Percentiles rank a stretch among this genome's conserved stretches.
phyloP scores from a whole-genome alignment of 176 grass and related monocot species.

The Canna indica region DNA sequence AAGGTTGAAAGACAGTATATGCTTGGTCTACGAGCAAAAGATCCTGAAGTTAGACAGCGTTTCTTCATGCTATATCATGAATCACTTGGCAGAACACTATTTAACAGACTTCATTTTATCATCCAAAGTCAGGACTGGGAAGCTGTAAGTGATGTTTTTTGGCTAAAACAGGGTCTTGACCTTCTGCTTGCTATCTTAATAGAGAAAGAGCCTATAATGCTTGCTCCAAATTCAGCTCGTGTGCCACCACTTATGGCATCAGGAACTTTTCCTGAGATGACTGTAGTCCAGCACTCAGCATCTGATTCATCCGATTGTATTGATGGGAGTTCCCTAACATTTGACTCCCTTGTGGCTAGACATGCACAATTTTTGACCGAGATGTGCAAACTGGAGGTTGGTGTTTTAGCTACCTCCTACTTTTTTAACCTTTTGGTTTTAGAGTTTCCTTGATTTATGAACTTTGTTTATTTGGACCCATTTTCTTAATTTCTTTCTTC shows the following conservation, averaged over 20 bases:
- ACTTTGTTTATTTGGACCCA: constrained; percentile 9
- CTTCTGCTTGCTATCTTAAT: constrained; percentile 91
- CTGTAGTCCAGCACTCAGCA: constrained; percentile 48
- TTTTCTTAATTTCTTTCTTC: constrained; percentile 18
- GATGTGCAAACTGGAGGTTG: constrained; percentile 74
- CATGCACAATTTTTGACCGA: constrained; percentile 92
- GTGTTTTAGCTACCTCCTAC: not conserved
- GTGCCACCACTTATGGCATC: constrained; percentile 63
- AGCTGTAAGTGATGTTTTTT: constrained; percentile 89
- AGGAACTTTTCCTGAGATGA: constrained; percentile 49
- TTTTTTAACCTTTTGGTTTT: not conserved
- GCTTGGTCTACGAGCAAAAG: constrained; percentile 89
- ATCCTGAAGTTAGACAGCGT: constrained; percentile 73
- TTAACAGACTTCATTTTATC: constrained; percentile 92
- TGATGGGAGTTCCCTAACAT: constrained; percentile 53
- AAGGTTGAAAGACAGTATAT: constrained; percentile 92
- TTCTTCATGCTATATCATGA: constrained; percentile 97
- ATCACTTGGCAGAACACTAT: constrained; percentile 53
- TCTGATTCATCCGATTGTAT: constrained; percentile 44
- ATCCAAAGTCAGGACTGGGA: constrained; percentile 97
- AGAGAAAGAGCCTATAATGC: constrained; percentile 83
- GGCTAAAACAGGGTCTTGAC: constrained; percentile 96
- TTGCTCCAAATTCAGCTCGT: constrained; percentile 86
- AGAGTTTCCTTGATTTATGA: not conserved
- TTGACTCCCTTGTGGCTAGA: constrained; percentile 60